Percentiles rank a stretch among this genome's conserved stretches.
Evolutionary conservation across 2,329 filamentous ascomycete genomes (phyloP).

Genomic region (Macroventuria anomochaeta): DNA sequence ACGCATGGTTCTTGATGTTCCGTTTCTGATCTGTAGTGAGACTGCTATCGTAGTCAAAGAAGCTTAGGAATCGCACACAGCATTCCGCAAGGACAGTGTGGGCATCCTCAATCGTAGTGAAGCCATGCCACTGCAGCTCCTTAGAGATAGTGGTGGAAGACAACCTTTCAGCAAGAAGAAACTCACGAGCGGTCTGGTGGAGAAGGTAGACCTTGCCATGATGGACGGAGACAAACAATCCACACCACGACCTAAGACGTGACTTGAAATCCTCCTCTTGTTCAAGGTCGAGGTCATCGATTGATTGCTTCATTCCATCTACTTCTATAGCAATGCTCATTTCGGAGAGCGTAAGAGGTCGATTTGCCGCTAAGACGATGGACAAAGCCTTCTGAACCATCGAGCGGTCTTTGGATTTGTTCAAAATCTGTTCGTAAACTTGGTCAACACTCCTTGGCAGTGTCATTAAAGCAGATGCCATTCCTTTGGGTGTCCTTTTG

Average conservation of each 20-base stretch:
- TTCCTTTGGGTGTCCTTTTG: background rate
- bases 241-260: background rate
- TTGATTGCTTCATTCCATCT: background rate
- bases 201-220: background rate
- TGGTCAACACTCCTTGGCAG: too few relatives aligned
- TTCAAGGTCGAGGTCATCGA: too few relatives aligned
- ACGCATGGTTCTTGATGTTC: background rate
- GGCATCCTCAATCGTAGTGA: conserved; percentile 13
- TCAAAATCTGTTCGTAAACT: background rate
- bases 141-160: conserved; percentile 1
- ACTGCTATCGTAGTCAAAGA: background rate
- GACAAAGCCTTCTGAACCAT: background rate
- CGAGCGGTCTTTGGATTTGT: background rate
- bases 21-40: background rate
- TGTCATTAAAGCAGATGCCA: too few relatives aligned
- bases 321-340: background rate
- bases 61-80: conserved; percentile 20
- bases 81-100: conserved; percentile 18
- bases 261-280: background rate
- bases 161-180: background rate
- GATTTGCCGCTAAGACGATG: background rate
- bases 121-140: conserved; percentile 11
- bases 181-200: background rate
- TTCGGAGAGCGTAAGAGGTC: background rate
- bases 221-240: background rate